phyloP scores from a whole-genome alignment of 345 rosid genomes.

The Citrus trifoliata region DNA sequence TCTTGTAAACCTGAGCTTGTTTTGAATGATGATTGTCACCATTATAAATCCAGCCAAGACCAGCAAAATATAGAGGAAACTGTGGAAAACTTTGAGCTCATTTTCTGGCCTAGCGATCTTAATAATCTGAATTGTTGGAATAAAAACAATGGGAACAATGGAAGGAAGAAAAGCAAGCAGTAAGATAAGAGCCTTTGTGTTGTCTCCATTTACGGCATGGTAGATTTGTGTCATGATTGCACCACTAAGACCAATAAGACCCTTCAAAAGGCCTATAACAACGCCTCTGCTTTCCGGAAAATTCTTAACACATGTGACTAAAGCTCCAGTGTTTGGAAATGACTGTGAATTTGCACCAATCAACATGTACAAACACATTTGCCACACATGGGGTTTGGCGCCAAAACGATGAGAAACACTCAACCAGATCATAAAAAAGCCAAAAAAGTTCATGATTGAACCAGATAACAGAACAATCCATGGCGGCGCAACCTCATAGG shows the following conservation, averaged over 20 bases:
- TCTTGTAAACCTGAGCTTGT: conserved; percentile 31
- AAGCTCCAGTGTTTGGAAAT: conserved; percentile 44
- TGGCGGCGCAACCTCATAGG: conserved; percentile 49
- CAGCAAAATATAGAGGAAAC: conserved; percentile 42
- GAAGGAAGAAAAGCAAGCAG: conserved; percentile 55
- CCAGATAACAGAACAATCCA: conserved; percentile 49
- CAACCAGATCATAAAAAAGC: conserved; percentile 51
- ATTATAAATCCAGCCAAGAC: conserved; percentile 49
- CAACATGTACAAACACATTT: conserved; percentile 44
- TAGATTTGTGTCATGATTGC: no score
- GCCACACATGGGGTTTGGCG: conserved; percentile 37
- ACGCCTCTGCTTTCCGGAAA: conserved; percentile 54
- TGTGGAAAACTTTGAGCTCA: conserved; percentile 44
- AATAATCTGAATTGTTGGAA: conserved; percentile 39
- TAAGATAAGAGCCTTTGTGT: conserved; percentile 40
- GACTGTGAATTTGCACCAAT: conserved; percentile 54
- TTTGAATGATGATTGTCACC: conserved; percentile 36
- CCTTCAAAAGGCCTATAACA: conserved; percentile 46
- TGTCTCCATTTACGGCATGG: conserved; percentile 31
- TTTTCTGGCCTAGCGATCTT: conserved; percentile 26
- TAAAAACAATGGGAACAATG: conserved; percentile 39
- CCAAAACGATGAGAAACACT: conserved; percentile 1
- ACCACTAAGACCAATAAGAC: conserved; percentile 49
- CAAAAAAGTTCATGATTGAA: conserved; percentile 48
- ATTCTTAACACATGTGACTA: conserved; percentile 50